These are phyloP conservation scores for Phytopythium sindhum DNA, from an alignment of 352 stramenopile genomes.

Conservation along the genomic window DNA sequence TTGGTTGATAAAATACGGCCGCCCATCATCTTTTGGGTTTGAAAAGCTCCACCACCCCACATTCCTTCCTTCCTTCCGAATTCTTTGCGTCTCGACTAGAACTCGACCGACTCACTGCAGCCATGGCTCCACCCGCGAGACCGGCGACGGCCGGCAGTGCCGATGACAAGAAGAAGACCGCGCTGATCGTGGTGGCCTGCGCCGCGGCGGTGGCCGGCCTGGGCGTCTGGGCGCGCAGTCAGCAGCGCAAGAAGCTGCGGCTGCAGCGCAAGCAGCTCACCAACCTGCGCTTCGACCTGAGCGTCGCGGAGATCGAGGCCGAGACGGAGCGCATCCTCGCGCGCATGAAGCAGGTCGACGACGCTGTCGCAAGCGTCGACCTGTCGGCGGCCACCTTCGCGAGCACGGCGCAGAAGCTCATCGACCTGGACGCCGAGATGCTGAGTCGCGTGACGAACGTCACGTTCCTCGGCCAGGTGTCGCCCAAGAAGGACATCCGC, in stretches of 20 bases:
- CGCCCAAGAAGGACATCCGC: slow-evolving; percentile 53
- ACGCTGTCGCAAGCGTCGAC: slow-evolving; percentile 54
- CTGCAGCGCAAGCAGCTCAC: slow-evolving; percentile 53
- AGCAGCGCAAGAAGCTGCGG: slow-evolving; percentile 41
- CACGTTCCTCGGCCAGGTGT: slow-evolving; percentile 85
- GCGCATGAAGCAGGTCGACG: slow-evolving; percentile 68
- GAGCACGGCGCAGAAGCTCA: slow-evolving; percentile 73
- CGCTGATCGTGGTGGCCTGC: slow-evolving; percentile 47
- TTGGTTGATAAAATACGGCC: not conserved
- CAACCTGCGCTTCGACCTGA: slow-evolving; percentile 71
- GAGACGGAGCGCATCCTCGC: slow-evolving; percentile 61
- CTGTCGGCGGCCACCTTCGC: slow-evolving; percentile 46
- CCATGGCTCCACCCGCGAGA: slow-evolving; percentile 2
- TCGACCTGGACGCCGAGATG: slow-evolving; percentile 83
- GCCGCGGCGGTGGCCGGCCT: slow-evolving; percentile 45
- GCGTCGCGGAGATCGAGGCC: slow-evolving; percentile 64
- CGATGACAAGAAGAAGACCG: slow-evolving; percentile 59
- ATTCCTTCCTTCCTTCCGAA: not conserved
- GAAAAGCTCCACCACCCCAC: not conserved
- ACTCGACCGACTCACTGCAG: not conserved
- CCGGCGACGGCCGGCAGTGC: slow-evolving; percentile 4
- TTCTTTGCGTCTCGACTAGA: not conserved
- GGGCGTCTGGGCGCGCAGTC: slow-evolving; percentile 39
- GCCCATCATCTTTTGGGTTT: not conserved
- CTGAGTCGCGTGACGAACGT: slow-evolving; percentile 78